Evolutionary conservation across 2,329 filamentous ascomycete species (phyloP), one percentile per base, ranked within the genome.

Genomic region (Ophiocordyceps polyrhachis-furcata): DNA sequence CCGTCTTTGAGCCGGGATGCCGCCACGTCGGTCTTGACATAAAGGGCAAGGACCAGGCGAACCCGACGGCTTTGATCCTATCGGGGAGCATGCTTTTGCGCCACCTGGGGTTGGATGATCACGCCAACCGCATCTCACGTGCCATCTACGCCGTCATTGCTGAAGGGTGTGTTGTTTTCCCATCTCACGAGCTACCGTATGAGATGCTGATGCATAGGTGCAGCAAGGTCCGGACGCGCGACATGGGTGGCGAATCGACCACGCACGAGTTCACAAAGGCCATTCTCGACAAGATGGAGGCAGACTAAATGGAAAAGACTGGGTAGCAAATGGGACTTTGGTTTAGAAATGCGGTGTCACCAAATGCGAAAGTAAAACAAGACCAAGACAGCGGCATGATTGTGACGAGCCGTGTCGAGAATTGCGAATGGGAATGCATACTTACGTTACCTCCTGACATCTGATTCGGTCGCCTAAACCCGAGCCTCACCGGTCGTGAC

Each of bases 1-100:
- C 91, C 56, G 86, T 98, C 54, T 98, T 98, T 67, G 91, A 98
- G 76, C 91, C 91, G 49, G 91, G 91, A 53, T 98, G 91, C 81
- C 83, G 91, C 69, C 91, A 98, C 76, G 91, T 98, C 62, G 91
- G 91, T 68, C 82, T 98, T 43, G 91, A 98, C 65, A 98, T 98
- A 71, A 88, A 96, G 80, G 91, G 91, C 73, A 95, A 95, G 75
- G 88, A 95, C 68, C 87, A 96, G 73, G 91, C 91, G 53, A 98
- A 98, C 76, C 91, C 91, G 45, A 95, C 87, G 46, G 91, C 91
- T 52, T 74, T 98, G 71, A 77, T 98, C 55, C 82, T 98, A 51
- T 94, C 86, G 48, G 87, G 87, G 53, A 84, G 86, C 62, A 98
- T 98, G 91, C 81, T 98, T 57, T 76, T 98, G 63, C 83, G 91